Percentiles rank a stretch among this genome's conserved stretches.
Conservation (phyloP, 345 rosid genomes). For the Nephelium lappaceum region DNA sequence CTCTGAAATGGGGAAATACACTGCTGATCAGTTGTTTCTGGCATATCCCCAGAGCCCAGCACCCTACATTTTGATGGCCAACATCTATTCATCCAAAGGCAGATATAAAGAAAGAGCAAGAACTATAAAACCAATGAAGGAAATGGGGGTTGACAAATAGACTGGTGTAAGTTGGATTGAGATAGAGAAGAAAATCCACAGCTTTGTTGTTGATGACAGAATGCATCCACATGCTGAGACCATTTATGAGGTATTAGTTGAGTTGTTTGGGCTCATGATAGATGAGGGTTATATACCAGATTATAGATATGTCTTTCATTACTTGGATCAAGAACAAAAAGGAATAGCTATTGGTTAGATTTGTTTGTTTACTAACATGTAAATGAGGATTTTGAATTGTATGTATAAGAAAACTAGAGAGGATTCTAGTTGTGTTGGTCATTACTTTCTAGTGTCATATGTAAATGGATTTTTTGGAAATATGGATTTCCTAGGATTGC, state of each 20-base stretch:
- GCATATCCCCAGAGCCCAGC: constrained; percentile 56
- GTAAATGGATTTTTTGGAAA: no score
- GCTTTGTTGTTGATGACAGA: constrained; percentile 78
- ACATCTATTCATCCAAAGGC: constrained; percentile 72
- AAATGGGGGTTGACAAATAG: constrained; percentile 69
- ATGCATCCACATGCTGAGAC: constrained; percentile 72
- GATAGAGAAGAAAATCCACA: constrained; percentile 66
- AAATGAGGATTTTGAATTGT: no score
- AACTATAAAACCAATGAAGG: constrained; percentile 74
- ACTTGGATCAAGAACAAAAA: no score
- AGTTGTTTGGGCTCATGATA: no score
- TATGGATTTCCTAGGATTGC: no score
- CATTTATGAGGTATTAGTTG: constrained; percentile 49
- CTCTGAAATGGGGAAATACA: constrained; percentile 60
- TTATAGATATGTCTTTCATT: no score
- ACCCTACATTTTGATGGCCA: constrained; percentile 74
- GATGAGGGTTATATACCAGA: no score
- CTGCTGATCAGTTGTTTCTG: constrained; percentile 61
- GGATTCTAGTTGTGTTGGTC: no score
- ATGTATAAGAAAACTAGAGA: no score
- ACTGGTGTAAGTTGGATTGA: constrained; percentile 92
- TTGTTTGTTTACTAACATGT: no score
- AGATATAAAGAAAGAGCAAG: constrained; percentile 79
- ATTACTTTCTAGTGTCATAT: no score
- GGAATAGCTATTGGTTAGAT: no score